Conservation (phyloP, 768 basidiomycete genomes). For the Russula sp. region DNA sequence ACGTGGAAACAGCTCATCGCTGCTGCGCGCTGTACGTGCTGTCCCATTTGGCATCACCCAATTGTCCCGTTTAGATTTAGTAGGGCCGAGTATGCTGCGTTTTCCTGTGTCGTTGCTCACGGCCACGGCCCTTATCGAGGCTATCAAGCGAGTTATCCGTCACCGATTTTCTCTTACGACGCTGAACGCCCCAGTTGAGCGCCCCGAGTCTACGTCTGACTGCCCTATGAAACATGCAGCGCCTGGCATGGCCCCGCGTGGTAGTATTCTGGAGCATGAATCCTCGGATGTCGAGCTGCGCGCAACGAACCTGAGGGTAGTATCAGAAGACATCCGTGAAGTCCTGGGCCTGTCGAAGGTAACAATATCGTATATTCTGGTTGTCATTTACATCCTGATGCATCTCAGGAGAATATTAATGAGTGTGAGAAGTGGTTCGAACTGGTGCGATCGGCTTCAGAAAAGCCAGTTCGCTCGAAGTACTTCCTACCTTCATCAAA, state of each 20-base stretch:
- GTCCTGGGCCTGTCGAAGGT: constrained; percentile 23
- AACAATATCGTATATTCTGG: neutral
- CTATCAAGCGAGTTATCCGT: constrained; percentile 13
- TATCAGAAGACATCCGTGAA: constrained; percentile 17
- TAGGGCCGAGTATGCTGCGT: constrained; percentile 24
- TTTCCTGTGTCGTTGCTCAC: constrained; percentile 28
- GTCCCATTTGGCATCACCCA: neutral
- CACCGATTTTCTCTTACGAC: neutral
- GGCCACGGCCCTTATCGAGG: constrained; percentile 26
- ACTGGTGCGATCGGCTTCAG: neutral
- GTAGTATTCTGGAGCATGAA: neutral
- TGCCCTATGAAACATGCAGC: neutral
- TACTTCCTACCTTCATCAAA: constrained; percentile 2
- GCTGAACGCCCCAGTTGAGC: neutral
- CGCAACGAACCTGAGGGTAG: neutral
- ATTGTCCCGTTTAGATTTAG: neutral
- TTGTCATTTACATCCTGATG: neutral
- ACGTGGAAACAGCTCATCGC: constrained; percentile 25
- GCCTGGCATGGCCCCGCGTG: neutral
- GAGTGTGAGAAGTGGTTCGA: constrained; percentile 21
- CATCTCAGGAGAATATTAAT: neutral
- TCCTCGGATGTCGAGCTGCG: neutral
- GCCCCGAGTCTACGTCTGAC: neutral
- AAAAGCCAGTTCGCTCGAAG: constrained; percentile 10
- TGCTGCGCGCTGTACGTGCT: constrained; percentile 22